Evolutionary conservation across 2,329 filamentous ascomycete genomes (phyloP), one percentile per base, ranked within the genome.

Genomic region (Colletotrichum plurivorum): DNA sequence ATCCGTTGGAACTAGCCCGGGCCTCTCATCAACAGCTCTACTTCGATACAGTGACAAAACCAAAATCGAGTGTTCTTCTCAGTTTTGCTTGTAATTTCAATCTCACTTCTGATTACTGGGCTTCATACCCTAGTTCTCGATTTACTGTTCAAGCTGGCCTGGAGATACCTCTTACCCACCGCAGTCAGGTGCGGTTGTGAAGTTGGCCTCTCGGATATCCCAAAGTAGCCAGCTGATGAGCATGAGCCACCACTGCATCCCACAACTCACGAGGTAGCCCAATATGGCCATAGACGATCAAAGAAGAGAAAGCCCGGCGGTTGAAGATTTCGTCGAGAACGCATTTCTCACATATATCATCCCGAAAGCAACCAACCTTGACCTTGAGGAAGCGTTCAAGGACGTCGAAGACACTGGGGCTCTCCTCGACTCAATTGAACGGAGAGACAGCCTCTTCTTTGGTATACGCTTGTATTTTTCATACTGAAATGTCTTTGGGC

Each of bases 381-480:
- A 85, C 48, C 82, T 90, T 43, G 85, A 89, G 66, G 81, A 87
- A 25, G 80, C 80, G 2, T 84, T 91, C 63, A 80, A 79, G 61
- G 77, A 81, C 51, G 78, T 79, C 4, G 78, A 81, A 12, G 81
- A 80, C 72, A 83, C 80, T 62, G 81, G 82, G 71, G 82, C 81
- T 73, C 81, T 83, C 70, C 84, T 92, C 49, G 85, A 89, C 59
- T 86, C 86, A 18, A 85, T 94, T 75, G 81, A 87, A 51, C 87
- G 89, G 73, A 86, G 92, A 72, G 85, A 91, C 46, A 85, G 86
- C 63, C 82, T 95, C 46, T 92, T 93, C 76, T 94, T 94, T 76
- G 93, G 93, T 94, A 84, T 73, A 87, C 79, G 10, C 20, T 45
- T 5, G 9, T 25, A 12, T 36, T 10, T 15, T 53, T 25, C 10